Base-by-base conservation (phyloP, 768 basidiomycete genomes). In the Crassisporium funariophilum region DNA sequence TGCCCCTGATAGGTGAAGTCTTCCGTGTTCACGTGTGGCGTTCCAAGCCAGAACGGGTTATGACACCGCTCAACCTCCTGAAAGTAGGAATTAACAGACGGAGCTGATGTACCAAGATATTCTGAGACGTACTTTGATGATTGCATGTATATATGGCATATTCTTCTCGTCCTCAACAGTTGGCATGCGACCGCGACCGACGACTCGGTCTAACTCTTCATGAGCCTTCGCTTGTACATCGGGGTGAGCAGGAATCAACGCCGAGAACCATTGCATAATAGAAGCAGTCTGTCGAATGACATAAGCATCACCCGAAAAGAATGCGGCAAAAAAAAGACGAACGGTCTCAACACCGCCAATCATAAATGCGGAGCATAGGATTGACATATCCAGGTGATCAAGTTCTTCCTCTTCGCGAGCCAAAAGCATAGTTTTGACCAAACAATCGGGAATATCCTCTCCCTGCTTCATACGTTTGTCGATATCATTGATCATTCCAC, bases 291-390 rank as follows among this genome's bases (percentile, higher is more conserved):
- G 22, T 4, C 7, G 21, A 12, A n/a, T 23, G 4, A 35, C 25
- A n/a, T 7, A 41, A 34, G 29, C 19, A 19, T 25, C 31, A 31
- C n/a, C n/a, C 16, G 3, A 6, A 35, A 21, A 2, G 15, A 27
- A 36, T 6, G 23, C 33, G 22, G 23, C 5, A 4, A 15, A 31
- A 39, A 53, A 11, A 33, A 12, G 4, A 54, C 63, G 15, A 17
- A 73, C 74, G 22, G 75, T 68, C 46, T 76, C 67, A n/a, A 76
- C 69, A 10, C 75, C 75, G 4, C 70, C 75, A 9, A 75, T 69
- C 63, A 71, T 74, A 50, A 76, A 75, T 3, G 66, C 72, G 3
- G 70, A 58, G 15, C 68, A 65, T 12, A 77, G 57, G 23, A 75
- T 72, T 6, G 60, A 37, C 61, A 73, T 69, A 54, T 77, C 76